phyloP scores from a whole-genome alignment of 306 rosid species.

The Adenanthera pavonina region DNA sequence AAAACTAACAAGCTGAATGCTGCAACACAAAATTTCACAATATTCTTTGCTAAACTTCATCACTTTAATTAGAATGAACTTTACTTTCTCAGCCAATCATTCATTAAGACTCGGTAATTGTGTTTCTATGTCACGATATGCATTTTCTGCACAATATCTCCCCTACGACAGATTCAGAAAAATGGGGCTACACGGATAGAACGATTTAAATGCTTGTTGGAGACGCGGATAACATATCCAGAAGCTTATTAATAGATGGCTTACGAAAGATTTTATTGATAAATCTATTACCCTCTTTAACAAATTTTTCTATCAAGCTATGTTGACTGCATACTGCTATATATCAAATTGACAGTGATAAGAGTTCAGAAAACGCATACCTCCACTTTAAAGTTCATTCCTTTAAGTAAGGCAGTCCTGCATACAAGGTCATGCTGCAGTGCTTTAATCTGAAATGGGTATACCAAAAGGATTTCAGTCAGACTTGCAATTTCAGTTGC shows the following conservation, averaged over 20 bases:
- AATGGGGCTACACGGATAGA: not conserved
- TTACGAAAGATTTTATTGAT: not conserved
- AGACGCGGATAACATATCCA: not conserved
- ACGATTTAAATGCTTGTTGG: not conserved
- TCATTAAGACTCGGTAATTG: not conserved
- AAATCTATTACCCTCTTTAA: not conserved
- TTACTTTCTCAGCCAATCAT: not conserved
- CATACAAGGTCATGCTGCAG: slow-evolving; percentile 64
- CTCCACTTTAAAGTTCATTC: slow-evolving; percentile 43
- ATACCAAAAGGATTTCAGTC: not conserved
- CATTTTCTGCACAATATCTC: not conserved
- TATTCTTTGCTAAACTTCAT: not conserved
- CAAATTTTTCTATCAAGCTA: not conserved
- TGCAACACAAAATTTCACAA: not conserved
- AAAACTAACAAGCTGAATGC: not conserved
- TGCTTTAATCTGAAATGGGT: slow-evolving; percentile 51
- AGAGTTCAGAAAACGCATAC: slow-evolving; percentile 37
- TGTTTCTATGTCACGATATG: not conserved
- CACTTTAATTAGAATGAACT: not conserved
- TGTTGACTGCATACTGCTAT: not conserved
- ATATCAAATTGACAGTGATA: not conserved
- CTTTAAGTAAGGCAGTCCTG: slow-evolving; percentile 61
- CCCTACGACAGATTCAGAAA: not conserved
- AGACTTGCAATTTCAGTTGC: not conserved
- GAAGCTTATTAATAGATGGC: too few relatives aligned